Base-by-base conservation (phyloP, 306 rosid species). In the Glycyrrhiza uralensis region DNA sequence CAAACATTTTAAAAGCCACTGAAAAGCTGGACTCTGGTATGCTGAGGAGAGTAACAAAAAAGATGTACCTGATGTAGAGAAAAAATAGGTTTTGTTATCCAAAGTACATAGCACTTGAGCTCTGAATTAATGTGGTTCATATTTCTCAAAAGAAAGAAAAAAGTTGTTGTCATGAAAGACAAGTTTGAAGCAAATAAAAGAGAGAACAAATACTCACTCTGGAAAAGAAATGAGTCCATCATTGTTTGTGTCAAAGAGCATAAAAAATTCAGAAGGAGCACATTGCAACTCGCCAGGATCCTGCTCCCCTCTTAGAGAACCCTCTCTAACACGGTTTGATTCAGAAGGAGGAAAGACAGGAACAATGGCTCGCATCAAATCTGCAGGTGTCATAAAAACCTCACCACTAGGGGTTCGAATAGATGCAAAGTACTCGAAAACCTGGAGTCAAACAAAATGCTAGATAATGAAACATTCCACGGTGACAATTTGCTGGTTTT, bases 1-100 rank as follows among this genome's bases (percentile, higher is more conserved):
- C 96, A 78, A 92, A 90, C 98, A 92, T 90, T 76, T 88, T 92
- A 66, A 92, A 92, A 2, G 91, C 92, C 80, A 85, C 90, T 12
- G 87, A 66, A 59, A 92, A 90, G 73, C 92, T 85, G 1, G 85
- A 72, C 59, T 92, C 95, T 3, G 96, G 98, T 71, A 92, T 90
- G 76, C 92, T 81, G 42, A 92, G 87, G 29, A 92, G 86, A 35
- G 92, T 89, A n/a, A 88, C 92, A 54, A 89, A 86, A 69, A 91
- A 88, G 26, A 86, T 83, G 82, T 85, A 91, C 86, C 94, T 88
- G 78, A 20, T 19, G 41, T 41, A 2, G 5, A 67, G 11, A 47
- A 57, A 11, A 5, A 50, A 68, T 7, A 42, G 7, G 5, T 17
- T 49, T 70, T 15, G 42, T 71, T 45, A 78, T 23, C 54, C 33